Base-by-base conservation (phyloP, 805 yeast genomes). In the Komagataella pseudopastoris region DNA sequence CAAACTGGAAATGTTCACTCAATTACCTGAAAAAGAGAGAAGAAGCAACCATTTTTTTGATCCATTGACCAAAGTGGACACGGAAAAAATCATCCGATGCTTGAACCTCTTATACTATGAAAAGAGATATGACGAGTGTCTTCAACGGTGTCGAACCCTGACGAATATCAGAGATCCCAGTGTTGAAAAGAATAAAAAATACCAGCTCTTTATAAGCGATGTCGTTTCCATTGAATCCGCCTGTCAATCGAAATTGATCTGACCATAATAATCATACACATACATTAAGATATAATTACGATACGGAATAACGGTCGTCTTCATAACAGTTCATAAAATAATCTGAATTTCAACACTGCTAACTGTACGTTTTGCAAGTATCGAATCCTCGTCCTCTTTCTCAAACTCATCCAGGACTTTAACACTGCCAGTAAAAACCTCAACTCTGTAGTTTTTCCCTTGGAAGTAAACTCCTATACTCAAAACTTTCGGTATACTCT, bases 381-480 rank as follows among this genome's bases (percentile, higher is more conserved):
- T 57, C 5, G 66, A 59, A 14, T 67, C 70, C 3, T 67, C 70
- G 7, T 66, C 69, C 20, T 20, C 44, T 6, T 39, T 53, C 47
- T 59, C 56, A 48, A 81, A 71, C 63, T 88, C 96, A 64, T 89
- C 96, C 23, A 86, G 60, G 0, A 88, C 89, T 23, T 76, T 76
- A 0, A 84, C 72, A 4, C 83, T 78, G 22, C 76, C 81, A 0
- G 96, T 88, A 24, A 65, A 62, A 1, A 85, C 59, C 10, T 84
- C 88, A 6, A 86, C 78, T 53, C 61, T 69, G 59, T 75, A 69
- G 6, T 75, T 72, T 45, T 72, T 67, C 39, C 76, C 74, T 57
- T 77, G 76, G 60, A 81, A 84, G 58, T 80, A 75, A 23, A 79
- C 62, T 0, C 79, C 95, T 1, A 89, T 55, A 12, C 81, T 69